These are phyloP conservation scores for Pelargonium myrrhifolium DNA, from an alignment of 441 rosid genomes.

Conservation along the genomic window DNA sequence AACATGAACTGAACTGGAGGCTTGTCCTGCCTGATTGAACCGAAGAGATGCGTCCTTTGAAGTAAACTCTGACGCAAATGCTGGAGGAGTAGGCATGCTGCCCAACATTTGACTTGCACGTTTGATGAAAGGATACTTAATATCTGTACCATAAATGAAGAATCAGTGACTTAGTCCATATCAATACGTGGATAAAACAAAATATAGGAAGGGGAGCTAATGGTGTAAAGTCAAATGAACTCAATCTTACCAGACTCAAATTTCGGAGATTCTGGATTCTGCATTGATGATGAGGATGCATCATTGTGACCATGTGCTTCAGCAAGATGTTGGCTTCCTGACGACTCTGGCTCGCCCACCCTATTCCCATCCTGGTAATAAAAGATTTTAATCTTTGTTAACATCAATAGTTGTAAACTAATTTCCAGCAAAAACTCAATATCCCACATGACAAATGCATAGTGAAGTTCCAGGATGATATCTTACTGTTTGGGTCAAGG, in stretches of 20 bases:
- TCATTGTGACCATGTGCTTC: conserved; percentile 30
- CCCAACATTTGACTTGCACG: conserved; percentile 71
- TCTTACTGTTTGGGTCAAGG: conserved; percentile 38
- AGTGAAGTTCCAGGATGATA: not conserved
- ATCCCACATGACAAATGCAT: not conserved
- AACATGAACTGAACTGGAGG: conserved; percentile 74
- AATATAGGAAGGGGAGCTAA: not conserved
- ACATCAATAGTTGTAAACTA: not conserved
- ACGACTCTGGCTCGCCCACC: conserved; percentile 29
- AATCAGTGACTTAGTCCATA: conserved; percentile 9
- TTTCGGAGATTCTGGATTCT: conserved; percentile 33
- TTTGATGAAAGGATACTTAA: conserved; percentile 59
- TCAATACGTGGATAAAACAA: not conserved
- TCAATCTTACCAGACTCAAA: conserved; percentile 47
- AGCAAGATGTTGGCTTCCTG: conserved; percentile 24
- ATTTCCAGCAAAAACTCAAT: not conserved
- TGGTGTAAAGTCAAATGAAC: not conserved
- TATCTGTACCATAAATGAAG: conserved; percentile 33
- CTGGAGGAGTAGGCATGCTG: conserved; percentile 64
- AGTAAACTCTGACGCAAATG: conserved; percentile 74
- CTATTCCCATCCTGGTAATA: conserved; percentile 37
- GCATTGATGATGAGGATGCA: conserved; percentile 51
- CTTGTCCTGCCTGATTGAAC: conserved; percentile 47
- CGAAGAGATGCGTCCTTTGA: conserved; percentile 55
- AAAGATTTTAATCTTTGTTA: conserved; percentile 9